Evolutionary conservation across 106 monocot genomes (phyloP).

Genomic region (Dendrobium chrysotoxum): DNA sequence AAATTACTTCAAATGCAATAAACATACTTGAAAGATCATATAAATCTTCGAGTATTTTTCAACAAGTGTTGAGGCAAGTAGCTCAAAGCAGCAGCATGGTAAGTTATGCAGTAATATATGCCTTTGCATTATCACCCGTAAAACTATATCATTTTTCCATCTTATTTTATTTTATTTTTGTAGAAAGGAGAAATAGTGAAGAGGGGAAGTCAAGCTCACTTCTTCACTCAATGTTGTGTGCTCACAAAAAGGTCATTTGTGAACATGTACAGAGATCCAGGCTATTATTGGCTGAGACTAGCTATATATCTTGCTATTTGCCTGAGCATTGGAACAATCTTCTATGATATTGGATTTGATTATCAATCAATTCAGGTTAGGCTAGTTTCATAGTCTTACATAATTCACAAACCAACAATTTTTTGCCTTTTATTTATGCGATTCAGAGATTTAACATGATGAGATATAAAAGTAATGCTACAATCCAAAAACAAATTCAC

Average conservation of each 20-base stretch:
- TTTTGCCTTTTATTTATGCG: too few species aligned
- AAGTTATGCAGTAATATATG: neutral
- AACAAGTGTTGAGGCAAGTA: slow-evolving; percentile 19
- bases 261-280: slow-evolving; percentile 38
- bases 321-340: slow-evolving; percentile 32
- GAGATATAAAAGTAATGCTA: too few species aligned
- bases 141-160: too few species aligned
- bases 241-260: slow-evolving; percentile 35
- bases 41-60: slow-evolving; percentile 13
- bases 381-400: too few species aligned
- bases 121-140: too few species aligned
- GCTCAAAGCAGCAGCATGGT: slow-evolving; percentile 25
- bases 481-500: too few species aligned
- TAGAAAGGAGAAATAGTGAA: slow-evolving; percentile 18
- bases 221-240: neutral
- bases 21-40: slow-evolving; percentile 31
- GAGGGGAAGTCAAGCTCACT: slow-evolving; percentile 19
- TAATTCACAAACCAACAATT: too few species aligned
- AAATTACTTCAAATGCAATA: slow-evolving; percentile 21
- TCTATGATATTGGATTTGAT: slow-evolving; percentile 24
- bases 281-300: slow-evolving; percentile 42
- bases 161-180: neutral
- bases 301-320: slow-evolving; percentile 28
- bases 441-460: too few species aligned
- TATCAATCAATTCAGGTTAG: slow-evolving; percentile 23